phyloP scores from a whole-genome alignment of 2,329 filamentous ascomycete species.

The Aspergillus aculeatinus region DNA sequence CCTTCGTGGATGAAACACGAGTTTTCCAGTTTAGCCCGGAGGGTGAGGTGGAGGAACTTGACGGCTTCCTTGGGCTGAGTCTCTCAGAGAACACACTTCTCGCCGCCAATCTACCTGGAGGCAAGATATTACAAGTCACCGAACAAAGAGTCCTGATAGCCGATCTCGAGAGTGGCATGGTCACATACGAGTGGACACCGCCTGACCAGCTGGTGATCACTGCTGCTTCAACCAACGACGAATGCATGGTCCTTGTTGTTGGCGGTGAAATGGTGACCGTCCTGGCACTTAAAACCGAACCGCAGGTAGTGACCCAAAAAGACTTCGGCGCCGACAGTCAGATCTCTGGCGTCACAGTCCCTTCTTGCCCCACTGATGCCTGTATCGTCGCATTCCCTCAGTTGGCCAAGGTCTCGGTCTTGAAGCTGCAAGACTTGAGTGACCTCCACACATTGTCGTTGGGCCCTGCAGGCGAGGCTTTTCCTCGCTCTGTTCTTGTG shows the following conservation, averaged over 20 bases:
- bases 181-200: constrained; percentile 49
- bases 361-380: constrained; percentile 60
- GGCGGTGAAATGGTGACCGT: constrained; percentile 72
- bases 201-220: constrained; percentile 61
- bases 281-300: constrained; percentile 60
- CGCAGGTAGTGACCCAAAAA: constrained; percentile 60
- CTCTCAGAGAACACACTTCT: constrained; percentile 72
- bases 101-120: constrained; percentile 63
- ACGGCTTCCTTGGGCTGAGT: constrained; percentile 68
- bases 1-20: constrained; percentile 79
- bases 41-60: constrained; percentile 82
- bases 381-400: constrained; percentile 88
- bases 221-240: constrained; percentile 71
- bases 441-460: constrained; percentile 65
- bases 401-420: constrained; percentile 72
- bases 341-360: constrained; percentile 79
- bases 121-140: constrained; percentile 74
- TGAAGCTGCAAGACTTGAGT: constrained; percentile 66
- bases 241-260: constrained; percentile 69
- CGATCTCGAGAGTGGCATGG: constrained; percentile 53
- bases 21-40: constrained; percentile 72
- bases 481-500: constrained; percentile 79
- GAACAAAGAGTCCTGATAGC: constrained; percentile 61
- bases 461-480: constrained; percentile 66
- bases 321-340: constrained; percentile 68